Evolutionary conservation across 2,329 filamentous ascomycete species (phyloP).

Genomic region (Sphaerulina populicola): DNA sequence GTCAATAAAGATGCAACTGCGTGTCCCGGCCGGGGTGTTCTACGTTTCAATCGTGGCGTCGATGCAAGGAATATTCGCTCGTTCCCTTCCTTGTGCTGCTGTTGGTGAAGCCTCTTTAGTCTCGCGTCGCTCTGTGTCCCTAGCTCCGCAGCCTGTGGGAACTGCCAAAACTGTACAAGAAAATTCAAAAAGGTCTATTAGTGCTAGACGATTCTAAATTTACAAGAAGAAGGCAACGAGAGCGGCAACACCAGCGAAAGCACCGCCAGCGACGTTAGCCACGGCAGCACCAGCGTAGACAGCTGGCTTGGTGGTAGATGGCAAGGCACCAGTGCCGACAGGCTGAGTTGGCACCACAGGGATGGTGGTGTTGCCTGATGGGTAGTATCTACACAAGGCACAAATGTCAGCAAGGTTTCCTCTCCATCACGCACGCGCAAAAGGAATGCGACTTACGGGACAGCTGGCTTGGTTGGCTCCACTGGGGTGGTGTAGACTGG

Average conservation of each 20-base stretch:
- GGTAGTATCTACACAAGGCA: no score
- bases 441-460: background rate
- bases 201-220: constrained; percentile 2
- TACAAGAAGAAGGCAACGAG: constrained; percentile 22
- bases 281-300: constrained; percentile 19
- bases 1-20: constrained; percentile 1
- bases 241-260: constrained; percentile 16
- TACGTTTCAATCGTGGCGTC: constrained; percentile 7
- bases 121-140: background rate
- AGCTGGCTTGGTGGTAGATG: constrained; percentile 13
- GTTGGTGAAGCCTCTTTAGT: background rate
- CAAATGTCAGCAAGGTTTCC: no score
- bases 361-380: background rate
- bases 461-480: constrained; percentile 5
- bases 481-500: background rate
- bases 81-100: background rate
- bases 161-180: constrained; percentile 1
- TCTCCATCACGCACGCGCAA: no score
- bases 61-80: background rate
- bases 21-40: constrained; percentile 6
- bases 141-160: constrained; percentile 1
- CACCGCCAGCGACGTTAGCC: constrained; percentile 14
- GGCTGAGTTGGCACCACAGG: constrained; percentile 8
- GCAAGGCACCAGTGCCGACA: constrained; percentile 6
- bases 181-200: background rate